Conservation (phyloP, 345 rosid species). For the Salix arbutifolia region DNA sequence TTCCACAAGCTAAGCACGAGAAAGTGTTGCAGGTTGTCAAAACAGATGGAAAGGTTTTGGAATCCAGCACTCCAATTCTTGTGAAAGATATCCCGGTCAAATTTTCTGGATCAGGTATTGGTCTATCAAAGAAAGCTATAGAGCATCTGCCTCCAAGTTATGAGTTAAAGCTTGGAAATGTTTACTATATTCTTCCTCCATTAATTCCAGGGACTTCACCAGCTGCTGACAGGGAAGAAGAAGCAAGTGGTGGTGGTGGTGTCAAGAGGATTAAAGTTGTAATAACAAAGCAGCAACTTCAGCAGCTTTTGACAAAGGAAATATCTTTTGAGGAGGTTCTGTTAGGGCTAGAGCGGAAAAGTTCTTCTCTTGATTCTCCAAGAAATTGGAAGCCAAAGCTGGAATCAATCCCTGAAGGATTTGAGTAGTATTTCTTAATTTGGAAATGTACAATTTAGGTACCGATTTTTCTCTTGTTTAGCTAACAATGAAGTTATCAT, state of each 20-base stretch:
- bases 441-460: background rate
- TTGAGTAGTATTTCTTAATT: constrained; percentile 13
- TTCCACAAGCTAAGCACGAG: background rate
- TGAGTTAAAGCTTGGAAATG: constrained; percentile 25
- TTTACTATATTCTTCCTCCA: constrained; percentile 29
- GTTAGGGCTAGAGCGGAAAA: constrained; percentile 8
- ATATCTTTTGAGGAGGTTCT: constrained; percentile 25
- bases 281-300: constrained; percentile 39
- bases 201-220: background rate
- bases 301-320: constrained; percentile 20
- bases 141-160: constrained; percentile 20
- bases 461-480: background rate
- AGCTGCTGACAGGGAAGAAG: background rate
- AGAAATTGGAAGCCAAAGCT: constrained; percentile 46
- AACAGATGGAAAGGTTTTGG: constrained; percentile 27
- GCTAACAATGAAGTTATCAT: background rate
- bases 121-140: constrained; percentile 6
- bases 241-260: background rate
- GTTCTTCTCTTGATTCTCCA: constrained; percentile 12
- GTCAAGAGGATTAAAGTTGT: constrained; percentile 39
- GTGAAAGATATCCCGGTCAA: constrained; percentile 26
- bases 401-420: constrained; percentile 44
- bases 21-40: constrained; percentile 31
- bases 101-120: constrained; percentile 22
- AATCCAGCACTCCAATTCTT: constrained; percentile 23